Percentiles rank a stretch among this genome's conserved stretches.
phyloP scores from a whole-genome alignment of 371 early-diverging fungal species.

The Thermomucor indicae-seudaticae region DNA sequence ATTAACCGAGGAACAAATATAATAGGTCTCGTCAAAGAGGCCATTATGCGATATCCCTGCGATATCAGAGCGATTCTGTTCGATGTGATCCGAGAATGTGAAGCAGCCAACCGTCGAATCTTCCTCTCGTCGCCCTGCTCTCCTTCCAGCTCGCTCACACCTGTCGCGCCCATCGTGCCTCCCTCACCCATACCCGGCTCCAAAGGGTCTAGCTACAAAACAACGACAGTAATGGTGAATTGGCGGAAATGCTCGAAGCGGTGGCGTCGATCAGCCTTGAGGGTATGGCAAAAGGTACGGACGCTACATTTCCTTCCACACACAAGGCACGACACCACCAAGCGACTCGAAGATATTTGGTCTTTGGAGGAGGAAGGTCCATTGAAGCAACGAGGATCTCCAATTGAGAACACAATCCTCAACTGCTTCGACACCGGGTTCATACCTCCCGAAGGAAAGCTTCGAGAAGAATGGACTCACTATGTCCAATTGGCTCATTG shows the following conservation, averaged over 20 bases:
- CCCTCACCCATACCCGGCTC: neutral
- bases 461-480: conserved; percentile 33
- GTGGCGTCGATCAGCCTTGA: neutral
- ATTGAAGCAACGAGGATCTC: conserved; percentile 1
- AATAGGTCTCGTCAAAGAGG: conserved; percentile 26
- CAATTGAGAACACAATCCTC: neutral
- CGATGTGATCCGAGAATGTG: conserved; percentile 29
- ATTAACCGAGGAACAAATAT: too few relatives aligned
- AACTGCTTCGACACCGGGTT: conserved; percentile 21
- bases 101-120: conserved; percentile 22
- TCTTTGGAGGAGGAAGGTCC: neutral
- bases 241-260: too few relatives aligned
- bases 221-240: too few relatives aligned
- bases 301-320: neutral
- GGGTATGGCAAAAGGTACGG: neutral
- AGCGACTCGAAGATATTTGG: neutral
- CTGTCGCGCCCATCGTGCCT: neutral
- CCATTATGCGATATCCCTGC: conserved; percentile 23
- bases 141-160: neutral
- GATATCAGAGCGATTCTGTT: conserved; percentile 20
- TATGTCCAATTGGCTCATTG: conserved; percentile 37
- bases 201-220: too few relatives aligned
- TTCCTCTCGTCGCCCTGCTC: conserved; percentile 8
- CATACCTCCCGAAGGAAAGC: conserved; percentile 31
- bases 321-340: neutral